These are phyloP conservation scores for Pleurotus cornucopiae DNA, from an alignment of 768 basidiomycete genomes.

Conservation along the genomic window DNA sequence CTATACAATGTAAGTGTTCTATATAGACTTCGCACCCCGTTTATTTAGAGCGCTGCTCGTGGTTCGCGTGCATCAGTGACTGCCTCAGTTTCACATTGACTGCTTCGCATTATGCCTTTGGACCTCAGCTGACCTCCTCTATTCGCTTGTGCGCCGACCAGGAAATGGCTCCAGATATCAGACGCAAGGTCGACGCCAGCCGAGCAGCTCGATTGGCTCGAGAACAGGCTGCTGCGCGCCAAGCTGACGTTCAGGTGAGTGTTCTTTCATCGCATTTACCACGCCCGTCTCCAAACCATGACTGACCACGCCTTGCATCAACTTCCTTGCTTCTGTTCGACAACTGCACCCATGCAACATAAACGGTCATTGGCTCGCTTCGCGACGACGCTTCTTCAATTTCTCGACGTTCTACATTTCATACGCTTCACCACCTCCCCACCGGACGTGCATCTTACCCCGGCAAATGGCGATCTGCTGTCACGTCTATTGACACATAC, in stretches of 20 bases:
- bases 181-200: constrained; percentile 57
- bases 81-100: not conserved
- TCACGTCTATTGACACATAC: not conserved
- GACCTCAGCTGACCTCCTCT: not conserved
- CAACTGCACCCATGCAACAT: not conserved
- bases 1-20: constrained; percentile 42
- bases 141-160: constrained; percentile 17
- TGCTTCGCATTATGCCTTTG: not conserved
- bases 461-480: not conserved
- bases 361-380: not conserved
- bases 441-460: not conserved
- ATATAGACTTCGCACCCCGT: not conserved
- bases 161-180: constrained; percentile 64
- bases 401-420: not conserved
- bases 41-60: no score
- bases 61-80: no score
- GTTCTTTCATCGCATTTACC: not conserved
- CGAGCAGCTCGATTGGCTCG: constrained; percentile 47
- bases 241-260: constrained; percentile 50
- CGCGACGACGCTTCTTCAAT: not conserved
- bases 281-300: no score
- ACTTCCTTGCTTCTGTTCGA: no score
- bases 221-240: constrained; percentile 51
- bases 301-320: no score
- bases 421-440: not conserved